Evolutionary conservation across 1,139 yeast genomes (phyloP), one percentile per base, ranked within the genome.

Genomic region (Lodderomyces pseudojiufengensis): DNA sequence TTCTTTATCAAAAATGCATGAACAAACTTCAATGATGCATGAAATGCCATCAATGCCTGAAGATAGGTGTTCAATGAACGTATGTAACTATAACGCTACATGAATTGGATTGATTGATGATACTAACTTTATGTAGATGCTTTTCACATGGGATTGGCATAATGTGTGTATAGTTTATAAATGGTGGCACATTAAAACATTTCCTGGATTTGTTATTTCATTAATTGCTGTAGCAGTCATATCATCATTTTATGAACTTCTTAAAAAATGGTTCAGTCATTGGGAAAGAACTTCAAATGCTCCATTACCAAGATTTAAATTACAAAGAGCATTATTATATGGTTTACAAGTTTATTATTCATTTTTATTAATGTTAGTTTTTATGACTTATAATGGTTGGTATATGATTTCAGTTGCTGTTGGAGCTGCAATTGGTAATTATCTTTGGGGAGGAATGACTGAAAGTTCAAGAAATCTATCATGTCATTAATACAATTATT

Each of bases 311-410:
- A 41, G 39, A 20, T 55, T 46, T 45, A 64, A 55, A 42, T 37
- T 63, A 31, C 58, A 62, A 43, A 59, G 61, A 49, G 55, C 81
- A 26, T 33, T 68, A 15, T 52, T 76, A 25, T 85, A 86, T 52
- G 94, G 84, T 2, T 43, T 76, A 11, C 90, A 83, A 52, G 90
- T 85, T 10, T 84, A 84, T 4, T 84, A 80, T 54, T 82, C 94
- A 2, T 83, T 84, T 50, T 63, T 82, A 67, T 60, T 84, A 47
- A 84, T 84, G 95, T 70, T 83, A 49, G 76, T 84, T 1, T 84
- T 84, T 50, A 84, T 84, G 95, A 83, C 90, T 3, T 84, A 82
- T 54, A 84, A 84, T 53, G 87, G 92, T 4, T 84, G 88, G 87
- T 71, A 80, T 34, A 84, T 84, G 92, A 38, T 78, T 11, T 80